Evolutionary conservation across 192 early-diverging fungal species (phyloP).

Genomic region (Diversispora epigaea): DNA sequence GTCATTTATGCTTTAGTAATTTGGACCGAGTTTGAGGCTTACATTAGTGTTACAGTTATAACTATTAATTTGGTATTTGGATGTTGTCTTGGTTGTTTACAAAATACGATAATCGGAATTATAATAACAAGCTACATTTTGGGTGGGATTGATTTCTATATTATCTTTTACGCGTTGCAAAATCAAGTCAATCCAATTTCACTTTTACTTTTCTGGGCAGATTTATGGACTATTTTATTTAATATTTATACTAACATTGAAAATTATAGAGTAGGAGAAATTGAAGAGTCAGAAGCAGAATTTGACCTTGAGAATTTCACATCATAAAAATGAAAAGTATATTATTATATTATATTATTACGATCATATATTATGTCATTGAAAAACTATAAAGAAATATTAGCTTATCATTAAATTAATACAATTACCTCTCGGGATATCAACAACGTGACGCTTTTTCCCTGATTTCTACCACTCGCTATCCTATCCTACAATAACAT

Average conservation of each 20-base stretch:
- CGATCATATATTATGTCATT: too few relatives aligned
- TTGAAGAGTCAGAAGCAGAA: not conserved
- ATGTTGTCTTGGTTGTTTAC: not conserved
- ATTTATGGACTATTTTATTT: conserved; percentile 18
- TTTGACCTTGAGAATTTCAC: not conserved
- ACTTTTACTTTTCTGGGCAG: conserved; percentile 26
- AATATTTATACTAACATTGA: conserved; percentile 6
- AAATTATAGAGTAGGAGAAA: not conserved
- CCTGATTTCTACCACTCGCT: too few relatives aligned
- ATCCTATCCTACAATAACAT: too few relatives aligned
- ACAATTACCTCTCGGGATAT: too few relatives aligned
- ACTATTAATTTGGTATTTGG: not conserved
- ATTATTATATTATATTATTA: too few relatives aligned
- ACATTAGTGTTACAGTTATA: too few relatives aligned
- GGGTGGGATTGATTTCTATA: not conserved
- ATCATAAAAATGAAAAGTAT: not conserved
- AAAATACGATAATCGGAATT: not conserved
- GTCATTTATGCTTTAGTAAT: not conserved
- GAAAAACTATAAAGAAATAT: too few relatives aligned
- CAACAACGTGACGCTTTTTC: too few relatives aligned
- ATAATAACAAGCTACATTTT: not conserved
- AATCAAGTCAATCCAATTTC: not conserved
- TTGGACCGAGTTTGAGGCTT: not conserved
- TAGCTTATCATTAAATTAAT: too few relatives aligned
- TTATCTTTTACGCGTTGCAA: not conserved